Base-by-base conservation (phyloP, 768 basidiomycete genomes). In the Dioszegia hungarica region DNA sequence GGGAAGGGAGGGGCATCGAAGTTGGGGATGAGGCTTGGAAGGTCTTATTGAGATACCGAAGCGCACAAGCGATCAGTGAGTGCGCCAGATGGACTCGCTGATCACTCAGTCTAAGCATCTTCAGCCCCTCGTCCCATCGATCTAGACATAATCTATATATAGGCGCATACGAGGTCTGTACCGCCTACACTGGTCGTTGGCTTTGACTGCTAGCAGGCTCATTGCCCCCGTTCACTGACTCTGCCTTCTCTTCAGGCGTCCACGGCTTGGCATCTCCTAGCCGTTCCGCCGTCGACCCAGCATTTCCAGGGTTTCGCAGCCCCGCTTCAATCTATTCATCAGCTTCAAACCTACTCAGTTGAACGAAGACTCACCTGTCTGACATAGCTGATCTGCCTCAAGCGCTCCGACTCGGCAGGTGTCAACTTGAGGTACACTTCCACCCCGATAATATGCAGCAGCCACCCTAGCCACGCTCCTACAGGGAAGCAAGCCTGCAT, bases 1-100 rank as follows among this genome's bases (percentile, higher is more conserved):
- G 33, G 48, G 28, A 34, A 22, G 48, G 48, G 2, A 15, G 51
- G 14, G 38, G 51, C 17, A 17, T 55, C 4, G 33, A 44, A 27
- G 53, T 31, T 20, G n/a, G 53, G 4, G 40, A 22, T 17, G 31
- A 27, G 33, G 53, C 53, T 10, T 55, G 53, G 53, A 9, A 55
- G 43, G 53, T 55, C 24, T 31, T 46, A 39, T 15, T 34, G 25
- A 27, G 8, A 12, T 53, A 37, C 24, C 22, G 39, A 22, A 14
- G 27, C 14, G 41, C 12, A 25, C 19, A 5, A 10, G 22, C 12
- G 41, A 22, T 9, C 17, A 43, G 24, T 19, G 19, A 24, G 41
- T 12, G 17, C 41, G 11, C n/a, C n/a, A 43, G 41, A 5, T 22
- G 24, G 20, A 25, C 14, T 14, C n/a, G n/a, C n/a, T n/a, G n/a